phyloP scores from a whole-genome alignment of 257 asterid species.

The Marsdenia floribunda region DNA sequence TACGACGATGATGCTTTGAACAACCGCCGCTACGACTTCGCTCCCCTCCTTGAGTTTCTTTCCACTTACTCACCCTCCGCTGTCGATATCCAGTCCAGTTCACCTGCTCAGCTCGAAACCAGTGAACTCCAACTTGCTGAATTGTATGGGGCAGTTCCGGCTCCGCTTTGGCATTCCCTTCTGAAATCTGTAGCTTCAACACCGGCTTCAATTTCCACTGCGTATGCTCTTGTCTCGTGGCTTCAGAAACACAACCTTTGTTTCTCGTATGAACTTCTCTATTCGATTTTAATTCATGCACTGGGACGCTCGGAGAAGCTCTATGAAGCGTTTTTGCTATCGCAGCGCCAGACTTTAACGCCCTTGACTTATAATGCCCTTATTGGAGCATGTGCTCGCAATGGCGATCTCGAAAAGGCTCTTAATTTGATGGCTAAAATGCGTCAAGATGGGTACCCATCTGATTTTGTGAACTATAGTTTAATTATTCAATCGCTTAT shows the following conservation, averaged over 20 bases:
- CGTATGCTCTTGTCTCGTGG: constrained; percentile 74
- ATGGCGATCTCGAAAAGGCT: constrained; percentile 84
- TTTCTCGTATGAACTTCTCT: constrained; percentile 80
- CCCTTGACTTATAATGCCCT: constrained; percentile 89
- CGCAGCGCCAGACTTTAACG: constrained; percentile 70
- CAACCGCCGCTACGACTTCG: constrained; percentile 58
- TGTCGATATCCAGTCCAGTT: constrained; percentile 24
- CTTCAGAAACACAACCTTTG: constrained; percentile 82
- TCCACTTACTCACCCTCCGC: constrained; percentile 34
- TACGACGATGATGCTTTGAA: constrained; percentile 48
- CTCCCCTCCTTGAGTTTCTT: constrained; percentile 74
- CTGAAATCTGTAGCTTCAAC: constrained; percentile 60
- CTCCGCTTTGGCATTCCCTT: constrained; percentile 88
- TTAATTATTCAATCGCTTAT: constrained; percentile 69
- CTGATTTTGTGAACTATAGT: constrained; percentile 86
- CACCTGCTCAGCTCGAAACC: constrained; percentile 46
- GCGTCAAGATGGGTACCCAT: constrained; percentile 81
- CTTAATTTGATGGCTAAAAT: constrained; percentile 73
- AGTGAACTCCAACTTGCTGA: constrained; percentile 64
- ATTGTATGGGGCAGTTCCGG: constrained; percentile 79
- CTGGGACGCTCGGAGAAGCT: constrained; percentile 72
- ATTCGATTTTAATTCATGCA: constrained; percentile 79
- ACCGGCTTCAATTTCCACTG: constrained; percentile 55
- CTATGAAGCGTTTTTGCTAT: constrained; percentile 84
- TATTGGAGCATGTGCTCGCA: constrained; percentile 94